phyloP scores from a whole-genome alignment of 352 stramenopile species.

The Phytophthora sp. region DNA sequence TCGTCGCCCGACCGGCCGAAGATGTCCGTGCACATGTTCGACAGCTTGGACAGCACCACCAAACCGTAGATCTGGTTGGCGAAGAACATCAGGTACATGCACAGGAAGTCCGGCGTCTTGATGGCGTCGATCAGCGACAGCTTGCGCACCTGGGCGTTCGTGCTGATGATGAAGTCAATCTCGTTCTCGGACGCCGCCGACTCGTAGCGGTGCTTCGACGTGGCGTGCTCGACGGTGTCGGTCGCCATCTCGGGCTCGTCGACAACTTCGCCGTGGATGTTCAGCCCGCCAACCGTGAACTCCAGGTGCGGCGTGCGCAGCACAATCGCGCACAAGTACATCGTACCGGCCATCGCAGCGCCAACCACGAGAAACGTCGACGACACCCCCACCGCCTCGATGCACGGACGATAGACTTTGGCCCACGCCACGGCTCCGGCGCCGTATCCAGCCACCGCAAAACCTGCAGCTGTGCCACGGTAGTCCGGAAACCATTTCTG shows the following conservation, averaged over 20 bases:
- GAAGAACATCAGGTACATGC: constrained; percentile 79
- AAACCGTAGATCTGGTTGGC: constrained; percentile 68
- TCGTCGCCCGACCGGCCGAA: constrained; percentile 45
- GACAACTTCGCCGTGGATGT: constrained; percentile 65
- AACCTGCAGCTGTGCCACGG: constrained; percentile 65
- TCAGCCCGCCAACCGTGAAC: constrained; percentile 58
- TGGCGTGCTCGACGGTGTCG: constrained; percentile 22
- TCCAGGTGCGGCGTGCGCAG: constrained; percentile 56
- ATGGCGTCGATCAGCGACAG: constrained; percentile 61
- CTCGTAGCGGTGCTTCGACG: constrained; percentile 46
- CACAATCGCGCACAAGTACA: constrained; percentile 55
- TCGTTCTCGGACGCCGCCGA: constrained; percentile 48
- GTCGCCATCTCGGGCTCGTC: constrained; percentile 30
- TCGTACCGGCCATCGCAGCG: constrained; percentile 40
- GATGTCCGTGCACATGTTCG: constrained; percentile 62
- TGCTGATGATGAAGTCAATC: constrained; percentile 42
- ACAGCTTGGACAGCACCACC: constrained; percentile 72
- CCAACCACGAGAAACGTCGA: constrained; percentile 59
- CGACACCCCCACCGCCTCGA: constrained; percentile 53
- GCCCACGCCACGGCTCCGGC: constrained; percentile 65
- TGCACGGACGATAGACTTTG: constrained; percentile 66
- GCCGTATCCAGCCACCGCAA: constrained; percentile 70
- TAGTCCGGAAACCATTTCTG: constrained; percentile 84
- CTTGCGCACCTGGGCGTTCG: constrained; percentile 53
- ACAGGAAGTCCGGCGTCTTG: constrained; percentile 61